Evolutionary conservation across 768 basidiomycete genomes (phyloP), one percentile per base, ranked within the genome.

Genomic region (Trichaptum fuscoviolaceum): DNA sequence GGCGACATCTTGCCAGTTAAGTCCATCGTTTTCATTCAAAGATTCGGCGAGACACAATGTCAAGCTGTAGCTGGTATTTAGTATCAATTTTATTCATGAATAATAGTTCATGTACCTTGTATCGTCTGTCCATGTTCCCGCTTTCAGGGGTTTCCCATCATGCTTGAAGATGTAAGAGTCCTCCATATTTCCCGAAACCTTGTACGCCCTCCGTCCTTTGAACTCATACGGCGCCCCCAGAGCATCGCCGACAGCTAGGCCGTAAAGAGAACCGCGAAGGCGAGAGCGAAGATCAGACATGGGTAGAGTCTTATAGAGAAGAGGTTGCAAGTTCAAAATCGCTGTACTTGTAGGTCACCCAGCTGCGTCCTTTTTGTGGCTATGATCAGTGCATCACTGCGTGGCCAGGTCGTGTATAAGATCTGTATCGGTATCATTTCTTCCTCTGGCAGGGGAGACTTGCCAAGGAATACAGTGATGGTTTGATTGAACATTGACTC

Each of bases 111-210:
- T n/a, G 64, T 36, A 36, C 62, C 24, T 68, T 42, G 67, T 65
- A 65, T 69, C 68, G 62, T 69, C 68, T 35, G 68, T 69, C 68
- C 68, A 69, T 24, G 59, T 67, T 36, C 68, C 68, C 18, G 67
- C 36, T 10, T 61, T 59, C 57, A 69, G 59, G 24, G 68, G 66
- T 10, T 67, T 58, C 2, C 62, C 66, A 7, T 64, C 27, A 35
- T 42, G 26, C 10, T 1, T n/a, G 34, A 69, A 69, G 1, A 58
- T 69, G 36, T 64, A 57, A 12, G 36, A 58, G 25, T 64, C 63
- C 60, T 64, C 27, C 67, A 69, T 67, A 8, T 67, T 63, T 12
- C 18, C 4, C n/a, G 63, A 35, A 23, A 62, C 58, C 0, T 27
- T 34, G 35, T 67, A 69, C 5, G 67, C 57, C 17, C 63, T 63